Evolutionary conservation across 805 yeast genomes (phyloP).

Genomic region (Yamadazyma sp.): DNA sequence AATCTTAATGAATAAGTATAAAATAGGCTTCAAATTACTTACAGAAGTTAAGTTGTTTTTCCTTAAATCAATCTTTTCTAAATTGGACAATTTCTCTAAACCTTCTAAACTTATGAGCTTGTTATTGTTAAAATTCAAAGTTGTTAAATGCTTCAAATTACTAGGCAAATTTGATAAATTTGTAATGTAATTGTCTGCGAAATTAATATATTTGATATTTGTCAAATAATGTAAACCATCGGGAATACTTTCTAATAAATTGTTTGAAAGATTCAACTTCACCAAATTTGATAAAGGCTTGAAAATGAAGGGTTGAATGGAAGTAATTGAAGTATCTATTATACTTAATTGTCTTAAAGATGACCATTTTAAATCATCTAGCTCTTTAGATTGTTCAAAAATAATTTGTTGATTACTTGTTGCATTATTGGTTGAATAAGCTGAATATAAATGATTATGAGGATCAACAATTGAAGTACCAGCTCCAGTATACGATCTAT

Average conservation of each 20-base stretch:
- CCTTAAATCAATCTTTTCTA: slow-evolving; percentile 54
- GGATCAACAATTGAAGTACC: slow-evolving; percentile 19
- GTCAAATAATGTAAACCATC: slow-evolving; percentile 48
- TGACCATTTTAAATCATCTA: slow-evolving; percentile 35
- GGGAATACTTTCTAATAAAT: slow-evolving; percentile 49
- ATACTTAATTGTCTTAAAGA: slow-evolving; percentile 40
- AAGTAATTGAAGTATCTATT: slow-evolving; percentile 36
- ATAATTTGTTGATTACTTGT: slow-evolving; percentile 4
- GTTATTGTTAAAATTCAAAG: slow-evolving; percentile 52
- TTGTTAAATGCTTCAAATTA: slow-evolving; percentile 34
- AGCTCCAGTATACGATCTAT: slow-evolving; percentile 26
- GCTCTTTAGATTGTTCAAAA: slow-evolving; percentile 20
- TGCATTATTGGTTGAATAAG: too few relatives aligned
- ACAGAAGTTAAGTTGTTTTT: slow-evolving; percentile 42
- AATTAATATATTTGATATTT: slow-evolving; percentile 45
- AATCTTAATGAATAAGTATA: slow-evolving; percentile 27
- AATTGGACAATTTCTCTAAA: slow-evolving; percentile 36
- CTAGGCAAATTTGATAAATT: slow-evolving; percentile 30
- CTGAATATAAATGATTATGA: slow-evolving; percentile 14
- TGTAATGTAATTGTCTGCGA: slow-evolving; percentile 41
- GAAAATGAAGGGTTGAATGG: slow-evolving; percentile 33
- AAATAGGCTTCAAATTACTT: slow-evolving; percentile 30
- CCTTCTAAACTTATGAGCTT: slow-evolving; percentile 40
- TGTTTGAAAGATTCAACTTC: slow-evolving; percentile 55
- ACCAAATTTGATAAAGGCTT: slow-evolving; percentile 39